These are phyloP conservation scores for Inga oerstediana DNA, from an alignment of 306 rosid species.

Conservation along the genomic window DNA sequence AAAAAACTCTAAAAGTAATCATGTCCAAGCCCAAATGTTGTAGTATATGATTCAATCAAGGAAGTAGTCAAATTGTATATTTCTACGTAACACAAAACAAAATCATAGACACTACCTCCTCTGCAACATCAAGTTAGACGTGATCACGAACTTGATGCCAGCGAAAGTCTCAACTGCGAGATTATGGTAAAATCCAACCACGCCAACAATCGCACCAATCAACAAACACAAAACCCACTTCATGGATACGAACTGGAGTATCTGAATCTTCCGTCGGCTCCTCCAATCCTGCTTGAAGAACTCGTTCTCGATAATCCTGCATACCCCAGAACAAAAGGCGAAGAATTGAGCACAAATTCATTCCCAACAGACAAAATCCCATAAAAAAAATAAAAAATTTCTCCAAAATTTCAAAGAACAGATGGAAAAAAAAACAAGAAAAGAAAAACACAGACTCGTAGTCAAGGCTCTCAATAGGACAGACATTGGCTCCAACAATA, in stretches of 20 bases:
- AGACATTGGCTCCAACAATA: slow-evolving; percentile 84
- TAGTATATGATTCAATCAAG: background rate
- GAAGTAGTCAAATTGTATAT: background rate
- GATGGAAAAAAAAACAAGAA: background rate
- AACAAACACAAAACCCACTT: slow-evolving; percentile 81
- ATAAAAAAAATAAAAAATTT: background rate
- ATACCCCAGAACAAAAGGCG: background rate
- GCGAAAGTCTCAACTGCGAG: slow-evolving; percentile 95
- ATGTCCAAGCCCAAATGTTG: background rate
- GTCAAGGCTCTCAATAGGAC: slow-evolving; percentile 97
- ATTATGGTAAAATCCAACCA: slow-evolving; percentile 78
- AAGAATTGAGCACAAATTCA: slow-evolving; percentile 2
- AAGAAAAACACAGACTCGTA: slow-evolving; percentile 60
- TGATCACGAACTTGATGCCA: slow-evolving; percentile 85
- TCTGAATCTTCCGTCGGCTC: slow-evolving; percentile 54
- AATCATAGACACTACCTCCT: slow-evolving; percentile 42
- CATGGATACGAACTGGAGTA: slow-evolving; percentile 65
- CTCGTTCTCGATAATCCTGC: slow-evolving; percentile 84
- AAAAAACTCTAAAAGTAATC: background rate
- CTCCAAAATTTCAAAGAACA: background rate
- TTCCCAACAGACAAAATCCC: background rate
- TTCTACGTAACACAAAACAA: background rate
- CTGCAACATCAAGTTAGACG: slow-evolving; percentile 88
- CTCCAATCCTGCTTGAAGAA: slow-evolving; percentile 96
- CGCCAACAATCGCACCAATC: slow-evolving; percentile 65